A percentile compares a stretch with the other conserved stretches of the same genome.
These are phyloP conservation scores for Entomortierella lignicola DNA, from an alignment of 192 early-diverging fungal genomes.

Conservation along the genomic window DNA sequence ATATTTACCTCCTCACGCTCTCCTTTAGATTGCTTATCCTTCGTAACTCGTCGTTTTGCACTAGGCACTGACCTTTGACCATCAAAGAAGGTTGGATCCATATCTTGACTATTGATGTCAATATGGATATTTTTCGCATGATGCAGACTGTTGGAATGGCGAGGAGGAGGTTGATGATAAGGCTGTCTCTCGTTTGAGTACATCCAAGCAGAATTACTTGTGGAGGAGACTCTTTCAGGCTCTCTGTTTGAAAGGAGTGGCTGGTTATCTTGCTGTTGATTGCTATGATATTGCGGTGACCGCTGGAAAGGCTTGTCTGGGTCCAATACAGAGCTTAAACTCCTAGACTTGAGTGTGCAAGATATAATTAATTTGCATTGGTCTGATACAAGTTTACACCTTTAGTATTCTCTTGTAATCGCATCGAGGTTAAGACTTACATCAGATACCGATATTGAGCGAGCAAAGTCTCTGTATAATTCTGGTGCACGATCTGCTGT, in stretches of 20 bases:
- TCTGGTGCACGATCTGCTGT: no score
- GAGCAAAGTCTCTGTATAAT: not conserved
- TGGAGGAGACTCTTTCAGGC: not conserved
- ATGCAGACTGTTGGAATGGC: not conserved
- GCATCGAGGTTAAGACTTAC: not conserved
- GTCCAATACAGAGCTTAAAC: not conserved
- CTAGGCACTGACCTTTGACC: not conserved
- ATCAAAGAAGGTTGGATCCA: not conserved
- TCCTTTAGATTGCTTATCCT: conserved; percentile 19
- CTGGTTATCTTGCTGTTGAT: conserved; percentile 5
- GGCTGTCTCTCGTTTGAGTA: not conserved
- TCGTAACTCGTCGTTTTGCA: conserved; percentile 11
- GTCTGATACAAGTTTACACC: no score
- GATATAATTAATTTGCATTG: not conserved
- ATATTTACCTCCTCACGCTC: conserved; percentile 48
- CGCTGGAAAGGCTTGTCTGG: conserved; percentile 1
- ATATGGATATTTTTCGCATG: not conserved
- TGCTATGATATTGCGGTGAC: not conserved
- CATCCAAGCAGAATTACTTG: not conserved
- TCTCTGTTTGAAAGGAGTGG: not conserved
- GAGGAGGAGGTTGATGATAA: not conserved
- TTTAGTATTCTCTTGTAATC: no score
- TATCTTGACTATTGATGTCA: not conserved
- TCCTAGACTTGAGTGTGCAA: not conserved
- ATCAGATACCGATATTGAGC: not conserved